Base-by-base conservation (phyloP, 495 filamentous ascomycete genomes). In the Penicillium malachiteum region DNA sequence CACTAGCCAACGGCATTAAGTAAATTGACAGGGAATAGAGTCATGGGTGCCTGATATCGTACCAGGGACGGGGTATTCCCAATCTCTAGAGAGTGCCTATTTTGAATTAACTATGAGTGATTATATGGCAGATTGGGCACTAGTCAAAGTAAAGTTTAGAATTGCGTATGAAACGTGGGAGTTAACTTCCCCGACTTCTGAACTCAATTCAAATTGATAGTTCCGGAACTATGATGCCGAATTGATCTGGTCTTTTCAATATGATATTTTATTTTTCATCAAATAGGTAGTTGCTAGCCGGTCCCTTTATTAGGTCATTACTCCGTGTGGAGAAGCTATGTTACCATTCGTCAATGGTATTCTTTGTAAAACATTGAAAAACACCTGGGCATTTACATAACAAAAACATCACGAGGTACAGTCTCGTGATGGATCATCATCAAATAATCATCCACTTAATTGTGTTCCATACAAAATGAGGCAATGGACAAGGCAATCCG, bases 191-290 rank as follows among this genome's bases (percentile, higher is more conserved):
- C 16, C 41, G 37, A 48, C 44, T 35, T 35, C 14, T 34, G 44
- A 60, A 60, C 43, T 60, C 52, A 52, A 52, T 52, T 49, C 37
- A 5, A n/a, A 40, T 16, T 26, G 21, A 26, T 26, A 26, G 21
- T 26, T 26, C 21, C 21, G 21, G 21, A 26, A 26, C 4, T 4
- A 26, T 26, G 2, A 26, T 26, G 21, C 21, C 21, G 21, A 26
- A 26, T 26, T 26, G 21, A 26, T 26, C 21, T 26, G 21, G 21
- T 4, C 4, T 26, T 26, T 26, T 26, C 21, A 26, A 26, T 26
- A 26, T 26, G 21, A 2, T 26, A 26, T 26, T 26, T 26, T 26
- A n/a, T 26, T 18, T 17, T n/a, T 42, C 14, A 17, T 21, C n/a
- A 31, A 30, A 14, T 14, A 12, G 17, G 7, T 39, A 35, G 47